Evolutionary conservation across 441 rosid species (phyloP).

Genomic region (Cnidoscolus chayamansa): DNA sequence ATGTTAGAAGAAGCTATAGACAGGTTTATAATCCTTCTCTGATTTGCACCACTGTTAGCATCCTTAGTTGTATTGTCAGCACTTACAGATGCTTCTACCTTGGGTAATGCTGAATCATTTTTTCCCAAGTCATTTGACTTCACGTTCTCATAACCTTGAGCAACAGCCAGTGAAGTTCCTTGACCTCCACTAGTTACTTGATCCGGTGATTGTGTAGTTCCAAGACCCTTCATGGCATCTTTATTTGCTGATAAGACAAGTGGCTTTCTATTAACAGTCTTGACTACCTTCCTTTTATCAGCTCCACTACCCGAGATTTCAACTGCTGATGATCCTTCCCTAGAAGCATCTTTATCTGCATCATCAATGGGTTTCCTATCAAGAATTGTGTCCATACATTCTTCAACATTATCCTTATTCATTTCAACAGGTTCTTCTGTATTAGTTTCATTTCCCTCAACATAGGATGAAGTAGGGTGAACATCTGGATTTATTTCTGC

Average conservation of each 20-base stretch:
- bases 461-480: conserved; percentile 28
- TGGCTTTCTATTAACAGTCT: conserved; percentile 25
- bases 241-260: conserved; percentile 29
- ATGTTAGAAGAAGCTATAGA: conserved; percentile 44
- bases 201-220: conserved; percentile 32
- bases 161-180: conserved; percentile 30
- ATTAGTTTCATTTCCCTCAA: conserved; percentile 31
- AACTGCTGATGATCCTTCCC: conserved; percentile 29
- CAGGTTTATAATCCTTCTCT: conserved; percentile 59
- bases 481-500: conserved; percentile 20
- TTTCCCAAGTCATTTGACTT: conserved; percentile 35
- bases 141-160: conserved; percentile 36
- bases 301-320: conserved; percentile 29
- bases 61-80: conserved; percentile 43
- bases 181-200: conserved; percentile 32
- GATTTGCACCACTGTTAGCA: conserved; percentile 42
- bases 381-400: conserved; percentile 22
- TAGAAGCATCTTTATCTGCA: conserved; percentile 27
- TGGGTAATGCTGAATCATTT: conserved; percentile 35
- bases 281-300: conserved; percentile 26
- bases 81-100: conserved; percentile 36
- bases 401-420: conserved; percentile 21
- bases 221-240: conserved; percentile 31
- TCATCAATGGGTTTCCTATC: conserved; percentile 22
- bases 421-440: conserved; percentile 33